These are phyloP conservation scores for Fagus crenata DNA, from an alignment of 306 rosid species.

Conservation along the genomic window DNA sequence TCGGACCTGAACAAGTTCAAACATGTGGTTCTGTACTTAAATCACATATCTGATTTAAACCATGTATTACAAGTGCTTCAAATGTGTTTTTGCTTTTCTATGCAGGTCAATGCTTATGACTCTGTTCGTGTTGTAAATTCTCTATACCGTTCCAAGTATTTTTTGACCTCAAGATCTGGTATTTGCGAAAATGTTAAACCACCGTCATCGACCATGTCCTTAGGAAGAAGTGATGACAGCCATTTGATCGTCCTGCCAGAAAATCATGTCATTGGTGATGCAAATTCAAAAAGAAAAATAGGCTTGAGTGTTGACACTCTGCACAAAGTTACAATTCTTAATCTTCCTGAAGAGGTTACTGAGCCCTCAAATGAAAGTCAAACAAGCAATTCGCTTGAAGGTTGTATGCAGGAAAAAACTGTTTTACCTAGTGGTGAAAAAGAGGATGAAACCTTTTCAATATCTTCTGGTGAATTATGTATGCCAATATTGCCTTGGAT, in stretches of 20 bases:
- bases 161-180: constrained; percentile 52
- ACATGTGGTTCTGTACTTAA: not conserved
- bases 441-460: constrained; percentile 35
- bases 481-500: constrained; percentile 91
- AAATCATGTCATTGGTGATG: constrained; percentile 25
- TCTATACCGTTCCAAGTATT: constrained; percentile 70
- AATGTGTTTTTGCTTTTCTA: constrained; percentile 15
- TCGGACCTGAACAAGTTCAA: not conserved
- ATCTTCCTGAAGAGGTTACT: constrained; percentile 53
- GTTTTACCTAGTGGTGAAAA: constrained; percentile 31
- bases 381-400: constrained; percentile 35
- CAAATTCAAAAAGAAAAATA: constrained; percentile 36
- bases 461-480: constrained; percentile 47
- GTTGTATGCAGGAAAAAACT: constrained; percentile 32
- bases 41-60: not conserved
- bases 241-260: constrained; percentile 26
- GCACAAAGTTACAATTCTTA: constrained; percentile 85
- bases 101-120: constrained; percentile 86
- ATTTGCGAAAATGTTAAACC: constrained; percentile 36
- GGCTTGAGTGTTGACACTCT: constrained; percentile 34
- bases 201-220: constrained; percentile 43
- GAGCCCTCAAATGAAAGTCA: constrained; percentile 39
- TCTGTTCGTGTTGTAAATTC: constrained; percentile 69
- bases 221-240: constrained; percentile 32
- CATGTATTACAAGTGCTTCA: not conserved